Evolutionary conservation across 2,329 filamentous ascomycete species (phyloP), one percentile per base, ranked within the genome.

Genomic region (Ceratocystis huliohia): DNA sequence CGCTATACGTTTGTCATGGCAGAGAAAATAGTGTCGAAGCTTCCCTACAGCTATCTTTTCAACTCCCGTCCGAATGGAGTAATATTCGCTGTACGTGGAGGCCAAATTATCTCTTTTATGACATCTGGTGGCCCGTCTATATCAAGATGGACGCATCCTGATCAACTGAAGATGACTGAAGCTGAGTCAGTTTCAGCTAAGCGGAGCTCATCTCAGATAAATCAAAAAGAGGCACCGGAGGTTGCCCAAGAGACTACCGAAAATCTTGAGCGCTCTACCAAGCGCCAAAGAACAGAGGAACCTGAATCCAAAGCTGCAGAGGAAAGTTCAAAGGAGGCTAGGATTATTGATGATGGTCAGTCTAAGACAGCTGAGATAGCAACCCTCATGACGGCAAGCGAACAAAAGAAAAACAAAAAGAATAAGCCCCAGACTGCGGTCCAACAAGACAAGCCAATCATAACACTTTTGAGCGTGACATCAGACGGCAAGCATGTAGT

Each of bases 41-140:
- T 82, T 67, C 86, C 87, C n/a, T 88, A 88, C 71, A 87, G 88
- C 71, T 82, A 84, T 70, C 75, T 90, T 61, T 77, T 77, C 63
- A 74, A 73, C 45, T 78, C 80, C 69, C 79, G 75, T 45, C 76
- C 77, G 68, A 81, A 81, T 59, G 74, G 80, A 70, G 75, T 88
- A 22, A 75, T 96, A 20, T 81, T 95, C 70, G 88, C 88, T 46
- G 88, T 89, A 30, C 85, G 86, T 68, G 90, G 89, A 15, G 82
- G 86, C 61, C 83, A 81, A 71, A 83, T 96, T 65, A 82, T 89
- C 72, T 83, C 84, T 1, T 87, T 90, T 73, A 80, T 79, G 72
- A 76, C 86, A 5, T 72, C 77, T n/a, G 79, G 83, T 68, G 83
- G 85, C 41, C 75, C 77, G 61, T 77, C 84, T 64, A 74, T 89